Conservation (phyloP, 179 eudicot species). For the Beta corolliflora region DNA sequence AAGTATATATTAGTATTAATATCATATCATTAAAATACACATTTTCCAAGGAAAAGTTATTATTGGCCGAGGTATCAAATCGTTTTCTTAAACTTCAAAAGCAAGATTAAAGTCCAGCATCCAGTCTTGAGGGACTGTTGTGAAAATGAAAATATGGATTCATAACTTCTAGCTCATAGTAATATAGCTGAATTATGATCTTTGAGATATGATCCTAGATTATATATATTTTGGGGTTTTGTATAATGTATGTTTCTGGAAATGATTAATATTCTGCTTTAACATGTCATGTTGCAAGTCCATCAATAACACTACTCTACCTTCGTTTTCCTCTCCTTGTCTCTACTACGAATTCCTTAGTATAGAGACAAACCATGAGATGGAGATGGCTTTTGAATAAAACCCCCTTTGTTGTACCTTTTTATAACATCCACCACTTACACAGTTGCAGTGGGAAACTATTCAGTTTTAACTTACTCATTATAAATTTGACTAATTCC, state of each 20-base stretch:
- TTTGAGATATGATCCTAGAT: background rate
- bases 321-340: slow-evolving; percentile 18
- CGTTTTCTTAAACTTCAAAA: background rate
- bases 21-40: background rate
- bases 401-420: slow-evolving; percentile 35
- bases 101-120: too few relatives aligned
- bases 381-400: slow-evolving; percentile 27
- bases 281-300: slow-evolving; percentile 28
- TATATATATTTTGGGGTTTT: background rate
- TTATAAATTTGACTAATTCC: slow-evolving; percentile 26
- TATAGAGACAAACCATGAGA: slow-evolving; percentile 35
- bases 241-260: background rate
- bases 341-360: slow-evolving; percentile 21
- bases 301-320: slow-evolving; percentile 4
- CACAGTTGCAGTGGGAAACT: background rate
- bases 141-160: too few relatives aligned
- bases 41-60: background rate
- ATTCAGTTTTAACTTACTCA: slow-evolving; percentile 6
- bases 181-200: too few relatives aligned
- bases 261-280: background rate
- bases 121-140: too few relatives aligned
- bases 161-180: too few relatives aligned
- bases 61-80: slow-evolving; percentile 13
- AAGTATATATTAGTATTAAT: too few relatives aligned
- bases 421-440: slow-evolving; percentile 34